Evolutionary conservation across 2,329 filamentous ascomycete species (phyloP), one percentile per base, ranked within the genome.

Genomic region (Scedosporium minutisporum): DNA sequence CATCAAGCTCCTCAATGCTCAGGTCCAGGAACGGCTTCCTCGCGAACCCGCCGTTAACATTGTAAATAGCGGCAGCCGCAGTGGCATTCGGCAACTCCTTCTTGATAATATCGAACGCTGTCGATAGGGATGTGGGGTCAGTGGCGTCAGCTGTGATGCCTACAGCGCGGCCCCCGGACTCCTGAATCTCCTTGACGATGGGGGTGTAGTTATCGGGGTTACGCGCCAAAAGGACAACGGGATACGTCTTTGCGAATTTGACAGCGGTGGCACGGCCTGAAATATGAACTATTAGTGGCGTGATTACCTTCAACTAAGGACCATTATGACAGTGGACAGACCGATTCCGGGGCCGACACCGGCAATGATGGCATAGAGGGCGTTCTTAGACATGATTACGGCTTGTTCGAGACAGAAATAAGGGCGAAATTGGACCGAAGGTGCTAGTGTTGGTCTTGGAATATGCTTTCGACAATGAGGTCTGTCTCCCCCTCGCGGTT

Each of bases 141-240:
- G 68, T 61, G 1, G 69, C 68, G 41, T 76, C 73, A 1, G 89
- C 82, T 4, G 82, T 80, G 68, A 93, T 83, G 14, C 89, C 89
- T 12, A 91, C 75, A 1, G 90, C 90, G 58, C 82, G 80, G 2
- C 90, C 90, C 10, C 90, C 90, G 0, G 75, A 72, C 4, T 75
- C 71, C 63, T 86, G 86, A 75, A 95, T 91, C 67, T 91, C 88
- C 2, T 81, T 71, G 6, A 89, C 86, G 2, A 91, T 79, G n/a
- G 79, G 75, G 63, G 84, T 78, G 74, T 86, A 91, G 72, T 81
- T 89, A 51, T 84, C 80, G 0, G 86, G 80, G 16, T 78, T 85
- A 59, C 90, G 87, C 12, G 90, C 85, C n/a, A 93, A 82, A 1
- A 93, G 78, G 1, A 90, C 87, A 1, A 93, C 87, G 0, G 88